Evolutionary conservation across 306 rosid species (phyloP).

Genomic region (Medicago ruthenica): DNA sequence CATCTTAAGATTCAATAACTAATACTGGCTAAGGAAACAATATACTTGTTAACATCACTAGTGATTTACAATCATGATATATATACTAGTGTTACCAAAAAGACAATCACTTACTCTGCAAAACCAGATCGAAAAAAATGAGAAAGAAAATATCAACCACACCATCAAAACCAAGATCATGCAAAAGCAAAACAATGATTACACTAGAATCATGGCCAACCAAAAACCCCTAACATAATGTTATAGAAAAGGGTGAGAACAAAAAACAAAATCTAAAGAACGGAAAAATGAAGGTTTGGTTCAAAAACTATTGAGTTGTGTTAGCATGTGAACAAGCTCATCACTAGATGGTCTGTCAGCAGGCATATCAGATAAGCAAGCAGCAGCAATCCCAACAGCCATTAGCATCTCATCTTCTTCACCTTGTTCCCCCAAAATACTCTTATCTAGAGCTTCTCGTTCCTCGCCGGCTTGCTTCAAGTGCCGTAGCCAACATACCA

Average conservation of each 20-base stretch:
- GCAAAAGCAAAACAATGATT: slow-evolving; percentile 45
- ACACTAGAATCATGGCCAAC: slow-evolving; percentile 43
- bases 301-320: slow-evolving; percentile 96
- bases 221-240: slow-evolving; percentile 35
- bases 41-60: slow-evolving; percentile 29
- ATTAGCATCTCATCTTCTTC: slow-evolving; percentile 98
- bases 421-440: slow-evolving; percentile 81
- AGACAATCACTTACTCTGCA: slow-evolving; percentile 32
- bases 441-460: slow-evolving; percentile 81
- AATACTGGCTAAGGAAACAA: neutral
- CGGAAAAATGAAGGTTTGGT: slow-evolving; percentile 35
- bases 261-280: slow-evolving; percentile 40
- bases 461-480: slow-evolving; percentile 88
- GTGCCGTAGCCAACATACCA: slow-evolving; percentile 84
- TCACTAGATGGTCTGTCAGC: slow-evolving; percentile 96
- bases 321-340: slow-evolving; percentile 97
- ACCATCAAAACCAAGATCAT: slow-evolving; percentile 41
- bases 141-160: slow-evolving; percentile 36
- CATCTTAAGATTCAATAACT: neutral
- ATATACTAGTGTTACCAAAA: slow-evolving; percentile 15
- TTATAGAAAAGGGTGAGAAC: neutral
- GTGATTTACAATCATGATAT: slow-evolving; percentile 46
- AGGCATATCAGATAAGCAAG: slow-evolving; percentile 87
- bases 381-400: slow-evolving; percentile 94
- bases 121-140: slow-evolving; percentile 25